Evolutionary conservation across 1,284 basidiomycete genomes (phyloP).

Genomic region (Golubevia sp.): DNA sequence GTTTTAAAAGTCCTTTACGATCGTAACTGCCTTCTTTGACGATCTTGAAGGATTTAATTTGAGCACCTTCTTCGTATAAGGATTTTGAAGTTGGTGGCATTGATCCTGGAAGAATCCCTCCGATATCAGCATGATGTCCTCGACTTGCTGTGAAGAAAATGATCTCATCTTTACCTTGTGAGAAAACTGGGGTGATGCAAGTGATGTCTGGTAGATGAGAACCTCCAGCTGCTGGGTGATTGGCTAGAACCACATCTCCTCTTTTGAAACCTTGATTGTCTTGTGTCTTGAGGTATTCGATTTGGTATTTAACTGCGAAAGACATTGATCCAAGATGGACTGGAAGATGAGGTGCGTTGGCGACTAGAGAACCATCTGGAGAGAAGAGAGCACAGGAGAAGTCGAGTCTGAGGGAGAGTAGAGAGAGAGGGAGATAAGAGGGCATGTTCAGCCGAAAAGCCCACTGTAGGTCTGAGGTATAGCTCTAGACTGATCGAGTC

Average conservation of each 20-base stretch:
- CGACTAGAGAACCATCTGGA: slow-evolving; percentile 85
- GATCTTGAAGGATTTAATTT: slow-evolving; percentile 90
- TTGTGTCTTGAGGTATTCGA: slow-evolving; percentile 54
- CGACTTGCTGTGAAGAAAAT: slow-evolving; percentile 61
- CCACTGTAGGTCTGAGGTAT: too few species aligned
- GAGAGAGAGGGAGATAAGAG: not conserved
- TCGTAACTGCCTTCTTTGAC: slow-evolving; percentile 83
- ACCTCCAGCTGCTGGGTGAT: slow-evolving; percentile 66
- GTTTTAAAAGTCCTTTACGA: slow-evolving; percentile 56
- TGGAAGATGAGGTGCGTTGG: slow-evolving; percentile 76
- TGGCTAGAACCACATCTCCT: slow-evolving; percentile 65
- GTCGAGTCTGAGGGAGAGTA: slow-evolving; percentile 28
- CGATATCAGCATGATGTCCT: slow-evolving; percentile 64
- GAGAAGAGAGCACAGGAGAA: slow-evolving; percentile 78
- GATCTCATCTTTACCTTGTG: slow-evolving; percentile 46
- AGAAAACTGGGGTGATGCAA: slow-evolving; percentile 61
- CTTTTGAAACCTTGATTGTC: slow-evolving; percentile 38
- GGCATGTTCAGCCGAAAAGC: too few species aligned
- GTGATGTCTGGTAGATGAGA: slow-evolving; percentile 66
- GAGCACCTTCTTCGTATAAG: slow-evolving; percentile 90
- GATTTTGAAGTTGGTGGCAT: slow-evolving; percentile 92
- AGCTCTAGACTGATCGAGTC: too few species aligned
- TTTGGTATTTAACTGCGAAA: slow-evolving; percentile 63
- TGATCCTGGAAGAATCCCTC: slow-evolving; percentile 67
- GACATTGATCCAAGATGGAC: slow-evolving; percentile 65